These are phyloP conservation scores for Aspergillus nanangensis DNA, from an alignment of 495 filamentous ascomycete species.

Conservation along the genomic window DNA sequence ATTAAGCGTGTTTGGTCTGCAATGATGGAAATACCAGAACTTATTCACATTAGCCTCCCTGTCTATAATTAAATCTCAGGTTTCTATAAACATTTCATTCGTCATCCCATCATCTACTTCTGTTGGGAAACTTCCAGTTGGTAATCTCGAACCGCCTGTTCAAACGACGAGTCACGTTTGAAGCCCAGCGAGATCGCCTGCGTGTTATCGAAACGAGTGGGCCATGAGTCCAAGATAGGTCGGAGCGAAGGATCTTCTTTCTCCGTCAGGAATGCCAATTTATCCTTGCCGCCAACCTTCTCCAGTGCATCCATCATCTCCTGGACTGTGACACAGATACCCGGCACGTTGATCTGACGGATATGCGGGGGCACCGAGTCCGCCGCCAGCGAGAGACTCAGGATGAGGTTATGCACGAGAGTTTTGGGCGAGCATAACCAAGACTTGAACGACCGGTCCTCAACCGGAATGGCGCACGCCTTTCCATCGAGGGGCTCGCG, in stretches of 20 bases:
- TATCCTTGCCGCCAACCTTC: slow-evolving; percentile 62
- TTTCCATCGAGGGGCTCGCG: slow-evolving; percentile 55
- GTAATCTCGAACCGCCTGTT: slow-evolving; percentile 53
- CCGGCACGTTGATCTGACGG: slow-evolving; percentile 65
- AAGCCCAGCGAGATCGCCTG: slow-evolving; percentile 56
- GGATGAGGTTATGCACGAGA: slow-evolving; percentile 59
- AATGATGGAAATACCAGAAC: too few relatives aligned
- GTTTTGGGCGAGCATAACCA: slow-evolving; percentile 62
- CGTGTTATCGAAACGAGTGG: slow-evolving; percentile 58
- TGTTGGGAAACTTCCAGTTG: slow-evolving; percentile 27
- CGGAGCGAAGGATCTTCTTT: slow-evolving; percentile 55
- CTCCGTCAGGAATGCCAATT: slow-evolving; percentile 54
- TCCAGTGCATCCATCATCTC: slow-evolving; percentile 69
- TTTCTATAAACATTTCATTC: slow-evolving; percentile 49
- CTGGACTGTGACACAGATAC: slow-evolving; percentile 62
- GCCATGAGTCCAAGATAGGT: slow-evolving; percentile 65
- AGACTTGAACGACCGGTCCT: slow-evolving; percentile 54
- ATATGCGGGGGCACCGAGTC: slow-evolving; percentile 49
- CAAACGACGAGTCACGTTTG: slow-evolving; percentile 50
- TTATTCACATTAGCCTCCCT: too few relatives aligned
- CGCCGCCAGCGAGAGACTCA: slow-evolving; percentile 49
- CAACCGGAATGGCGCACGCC: slow-evolving; percentile 58
- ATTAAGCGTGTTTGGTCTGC: slow-evolving; percentile 77
- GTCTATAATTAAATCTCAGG: too few relatives aligned
- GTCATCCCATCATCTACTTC: slow-evolving; percentile 1